phyloP scores from a whole-genome alignment of 768 basidiomycete genomes.

The Sporobolomyces pararoseus region DNA sequence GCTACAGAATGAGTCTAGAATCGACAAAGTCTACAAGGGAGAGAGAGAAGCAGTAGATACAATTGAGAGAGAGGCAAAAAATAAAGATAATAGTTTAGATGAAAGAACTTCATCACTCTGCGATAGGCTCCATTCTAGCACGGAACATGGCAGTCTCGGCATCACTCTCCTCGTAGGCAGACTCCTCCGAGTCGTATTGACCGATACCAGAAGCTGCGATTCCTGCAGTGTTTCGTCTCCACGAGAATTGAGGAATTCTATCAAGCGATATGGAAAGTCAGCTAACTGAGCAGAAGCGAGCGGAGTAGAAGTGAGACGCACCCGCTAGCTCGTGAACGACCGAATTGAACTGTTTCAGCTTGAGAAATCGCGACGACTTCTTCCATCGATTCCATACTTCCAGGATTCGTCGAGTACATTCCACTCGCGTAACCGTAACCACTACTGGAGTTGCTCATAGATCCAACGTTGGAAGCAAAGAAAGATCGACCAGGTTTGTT shows the following conservation, averaged over 20 bases:
- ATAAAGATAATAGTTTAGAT: background rate
- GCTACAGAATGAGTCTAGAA: too few relatives aligned
- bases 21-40: too few relatives aligned
- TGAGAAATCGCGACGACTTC: slow-evolving; percentile 26
- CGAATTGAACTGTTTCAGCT: slow-evolving; percentile 22
- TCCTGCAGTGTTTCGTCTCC: slow-evolving; percentile 12
- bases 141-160: slow-evolving; percentile 23
- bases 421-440: slow-evolving; percentile 16
- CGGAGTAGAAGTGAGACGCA: background rate
- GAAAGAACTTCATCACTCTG: background rate
- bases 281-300: background rate
- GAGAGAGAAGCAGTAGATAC: background rate
- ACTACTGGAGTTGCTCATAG: slow-evolving; percentile 23
- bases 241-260: slow-evolving; percentile 21
- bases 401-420: slow-evolving; percentile 25
- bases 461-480: background rate
- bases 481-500: slow-evolving; percentile 26
- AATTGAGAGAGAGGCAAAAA: background rate
- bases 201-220: background rate
- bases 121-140: slow-evolving; percentile 5
- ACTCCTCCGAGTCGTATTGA: slow-evolving; percentile 23
- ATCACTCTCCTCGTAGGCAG: slow-evolving; percentile 26
- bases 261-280: background rate
- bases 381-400: slow-evolving; percentile 31
- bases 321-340: slow-evolving; percentile 18